Percentiles rank a stretch among this genome's conserved stretches.
Evolutionary conservation across 192 early-diverging fungal species (phyloP).

Genomic region (Coemansia sp.): DNA sequence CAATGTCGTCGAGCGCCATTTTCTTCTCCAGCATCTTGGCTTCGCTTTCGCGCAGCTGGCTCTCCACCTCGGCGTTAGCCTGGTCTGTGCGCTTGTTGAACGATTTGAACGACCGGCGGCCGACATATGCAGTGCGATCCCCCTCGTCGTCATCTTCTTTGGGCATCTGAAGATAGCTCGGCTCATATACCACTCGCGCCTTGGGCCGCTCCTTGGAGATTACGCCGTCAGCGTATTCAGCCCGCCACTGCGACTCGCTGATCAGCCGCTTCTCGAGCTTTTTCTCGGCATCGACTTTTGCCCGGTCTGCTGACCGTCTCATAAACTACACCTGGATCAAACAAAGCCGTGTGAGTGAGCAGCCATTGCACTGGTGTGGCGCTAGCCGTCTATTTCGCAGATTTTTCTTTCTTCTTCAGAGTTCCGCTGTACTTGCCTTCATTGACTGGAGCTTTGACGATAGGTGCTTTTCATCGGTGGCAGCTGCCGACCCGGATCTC

Average conservation of each 20-base stretch:
- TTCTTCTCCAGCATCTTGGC: conserved; percentile 3
- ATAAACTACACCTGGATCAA: conserved; percentile 33
- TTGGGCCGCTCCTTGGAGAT: conserved; percentile 16
- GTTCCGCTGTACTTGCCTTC: conserved; percentile 18
- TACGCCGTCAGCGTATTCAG: conserved; percentile 30
- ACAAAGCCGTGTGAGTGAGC: neutral
- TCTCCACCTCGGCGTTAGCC: conserved; percentile 13
- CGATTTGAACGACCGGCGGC: conserved; percentile 43
- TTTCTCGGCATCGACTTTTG: conserved; percentile 23
- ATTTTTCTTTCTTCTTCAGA: too few species aligned
- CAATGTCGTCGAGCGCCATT: conserved; percentile 11
- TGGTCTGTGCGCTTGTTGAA: conserved; percentile 40
- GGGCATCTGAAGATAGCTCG: conserved; percentile 52
- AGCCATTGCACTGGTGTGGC: too few species aligned
- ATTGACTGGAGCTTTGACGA: conserved; percentile 31
- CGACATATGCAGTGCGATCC: conserved; percentile 9
- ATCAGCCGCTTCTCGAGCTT: conserved; percentile 30
- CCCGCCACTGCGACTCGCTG: conserved; percentile 54
- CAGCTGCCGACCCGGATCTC: conserved; percentile 9
- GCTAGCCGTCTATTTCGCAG: neutral
- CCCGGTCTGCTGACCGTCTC: conserved; percentile 44
- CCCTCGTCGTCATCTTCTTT: conserved; percentile 7
- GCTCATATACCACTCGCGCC: conserved; percentile 36
- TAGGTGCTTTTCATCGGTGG: conserved; percentile 30
- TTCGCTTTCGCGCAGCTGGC: conserved; percentile 11